Percentiles rank a stretch among this genome's conserved stretches.
phyloP scores from a whole-genome alignment of 257 asterid genomes.

The Nicotiana sylvestris region DNA sequence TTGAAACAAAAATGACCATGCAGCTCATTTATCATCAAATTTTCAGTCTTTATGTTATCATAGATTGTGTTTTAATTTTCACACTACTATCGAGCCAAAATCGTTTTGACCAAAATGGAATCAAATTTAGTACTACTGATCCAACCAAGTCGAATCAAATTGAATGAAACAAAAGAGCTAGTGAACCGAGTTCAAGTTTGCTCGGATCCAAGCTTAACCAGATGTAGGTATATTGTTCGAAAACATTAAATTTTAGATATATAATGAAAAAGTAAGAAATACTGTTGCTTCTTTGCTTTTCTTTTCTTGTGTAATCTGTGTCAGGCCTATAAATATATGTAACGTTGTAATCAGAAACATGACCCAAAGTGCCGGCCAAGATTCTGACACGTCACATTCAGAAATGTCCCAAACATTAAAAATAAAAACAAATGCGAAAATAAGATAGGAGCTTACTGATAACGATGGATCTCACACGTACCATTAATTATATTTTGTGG shows the following conservation, averaged over 20 bases:
- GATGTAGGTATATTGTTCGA: neutral
- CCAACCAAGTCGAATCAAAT: neutral
- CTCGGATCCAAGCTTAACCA: neutral
- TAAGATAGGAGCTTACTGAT: neutral
- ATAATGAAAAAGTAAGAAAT: neutral
- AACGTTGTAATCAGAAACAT: neutral
- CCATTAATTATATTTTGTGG: too few species aligned
- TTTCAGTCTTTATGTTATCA: neutral
- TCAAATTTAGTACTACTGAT: neutral
- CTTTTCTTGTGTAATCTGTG: neutral
- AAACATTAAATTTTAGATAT: neutral
- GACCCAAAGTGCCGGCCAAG: neutral
- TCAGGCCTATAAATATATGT: neutral
- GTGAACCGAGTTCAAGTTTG: neutral
- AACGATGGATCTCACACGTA: neutral
- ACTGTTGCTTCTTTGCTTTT: neutral
- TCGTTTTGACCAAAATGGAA: neutral
- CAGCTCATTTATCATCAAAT: neutral
- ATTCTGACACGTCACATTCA: conserved; percentile 1
- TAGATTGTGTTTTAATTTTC: neutral
- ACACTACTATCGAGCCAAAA: neutral
- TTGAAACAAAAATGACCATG: neutral
- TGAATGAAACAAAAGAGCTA: neutral
- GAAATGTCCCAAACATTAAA: neutral
- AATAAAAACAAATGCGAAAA: neutral